phyloP scores from a whole-genome alignment of 176 grass and related monocot species.

The Elaeis guineensis region DNA sequence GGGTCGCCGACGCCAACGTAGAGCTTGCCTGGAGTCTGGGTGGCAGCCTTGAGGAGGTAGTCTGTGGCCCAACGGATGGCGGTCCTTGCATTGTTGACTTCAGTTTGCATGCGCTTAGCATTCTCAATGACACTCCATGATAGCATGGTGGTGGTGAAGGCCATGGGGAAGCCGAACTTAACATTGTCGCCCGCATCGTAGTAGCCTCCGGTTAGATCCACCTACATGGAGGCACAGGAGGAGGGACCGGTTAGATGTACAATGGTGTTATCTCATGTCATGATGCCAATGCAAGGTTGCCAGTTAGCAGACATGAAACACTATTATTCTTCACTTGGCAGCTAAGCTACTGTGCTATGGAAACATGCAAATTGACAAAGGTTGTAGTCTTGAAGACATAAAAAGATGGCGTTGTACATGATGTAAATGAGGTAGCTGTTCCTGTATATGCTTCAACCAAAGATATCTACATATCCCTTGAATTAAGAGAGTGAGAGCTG shows the following conservation, averaged over 20 bases:
- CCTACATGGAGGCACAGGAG: constrained; percentile 16
- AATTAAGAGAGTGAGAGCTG: too few relatives aligned
- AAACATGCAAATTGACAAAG: too few relatives aligned
- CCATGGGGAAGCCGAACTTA: constrained; percentile 82
- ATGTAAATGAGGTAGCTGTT: too few relatives aligned
- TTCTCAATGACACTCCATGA: constrained; percentile 67
- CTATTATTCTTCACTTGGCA: too few relatives aligned
- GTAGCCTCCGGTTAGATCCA: constrained; percentile 71
- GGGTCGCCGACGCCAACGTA: constrained; percentile 87
- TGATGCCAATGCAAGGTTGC: too few relatives aligned
- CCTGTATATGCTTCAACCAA: too few relatives aligned
- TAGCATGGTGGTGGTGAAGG: constrained; percentile 76
- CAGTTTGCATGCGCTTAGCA: constrained; percentile 31
- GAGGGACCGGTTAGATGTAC: background rate
- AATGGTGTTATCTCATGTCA: background rate
- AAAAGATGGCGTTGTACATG: too few relatives aligned
- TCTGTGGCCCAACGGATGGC: constrained; percentile 68
- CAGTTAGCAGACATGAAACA: too few relatives aligned
- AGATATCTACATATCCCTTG: too few relatives aligned
- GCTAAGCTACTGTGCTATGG: too few relatives aligned
- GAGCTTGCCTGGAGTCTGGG: constrained; percentile 36
- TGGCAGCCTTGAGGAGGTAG: constrained; percentile 73
- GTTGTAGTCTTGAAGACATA: too few relatives aligned
- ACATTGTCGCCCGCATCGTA: constrained; percentile 94
- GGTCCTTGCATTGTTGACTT: constrained; percentile 25